Evolutionary conservation across 768 basidiomycete genomes (phyloP).

Genomic region (Tulasnella sp.): DNA sequence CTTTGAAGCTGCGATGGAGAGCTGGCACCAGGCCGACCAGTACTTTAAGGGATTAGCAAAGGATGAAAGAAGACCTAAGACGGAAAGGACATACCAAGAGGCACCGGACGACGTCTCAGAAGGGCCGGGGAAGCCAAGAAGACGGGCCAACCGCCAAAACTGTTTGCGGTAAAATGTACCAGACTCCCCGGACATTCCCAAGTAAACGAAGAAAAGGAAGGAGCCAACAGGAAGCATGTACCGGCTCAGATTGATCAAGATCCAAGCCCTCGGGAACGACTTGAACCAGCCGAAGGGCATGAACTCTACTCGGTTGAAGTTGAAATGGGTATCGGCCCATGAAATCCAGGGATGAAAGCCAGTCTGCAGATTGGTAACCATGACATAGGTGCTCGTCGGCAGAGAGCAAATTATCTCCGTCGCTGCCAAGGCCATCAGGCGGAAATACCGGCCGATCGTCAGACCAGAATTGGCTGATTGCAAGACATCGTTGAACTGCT

Average conservation of each 20-base stretch:
- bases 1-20: background rate
- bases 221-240: constrained; percentile 45
- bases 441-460: constrained; percentile 28
- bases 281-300: constrained; percentile 20
- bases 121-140: background rate
- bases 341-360: constrained; percentile 21
- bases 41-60: background rate
- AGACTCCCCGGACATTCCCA: constrained; percentile 40
- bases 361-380: background rate
- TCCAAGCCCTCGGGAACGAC: constrained; percentile 29
- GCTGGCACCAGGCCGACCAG: background rate
- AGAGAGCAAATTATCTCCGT: constrained; percentile 26
- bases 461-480: constrained; percentile 22
- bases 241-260: constrained; percentile 31
- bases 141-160: background rate
- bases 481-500: constrained; percentile 11
- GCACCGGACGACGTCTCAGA: background rate
- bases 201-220: constrained; percentile 57
- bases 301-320: constrained; percentile 21
- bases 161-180: background rate
- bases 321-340: constrained; percentile 22
- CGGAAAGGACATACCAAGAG: background rate
- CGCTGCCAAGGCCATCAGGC: constrained; percentile 29
- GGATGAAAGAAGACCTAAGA: background rate
- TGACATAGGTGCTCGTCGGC: constrained; percentile 18